Evolutionary conservation across 495 filamentous ascomycete species (phyloP).

Genomic region (Venustampulla echinocandica): DNA sequence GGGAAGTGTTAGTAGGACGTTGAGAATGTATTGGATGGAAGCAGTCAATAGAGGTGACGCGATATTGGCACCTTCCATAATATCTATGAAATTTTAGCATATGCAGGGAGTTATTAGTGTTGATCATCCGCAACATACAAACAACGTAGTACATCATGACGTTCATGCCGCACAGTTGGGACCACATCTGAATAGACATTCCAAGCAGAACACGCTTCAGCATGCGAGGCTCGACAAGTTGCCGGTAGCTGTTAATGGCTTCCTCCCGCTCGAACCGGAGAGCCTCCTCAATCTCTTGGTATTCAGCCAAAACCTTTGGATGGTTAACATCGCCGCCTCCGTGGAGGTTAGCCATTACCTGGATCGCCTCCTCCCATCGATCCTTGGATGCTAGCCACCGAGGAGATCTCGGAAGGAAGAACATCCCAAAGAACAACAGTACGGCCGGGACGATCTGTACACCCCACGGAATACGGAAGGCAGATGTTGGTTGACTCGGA

Average conservation of each 20-base stretch:
- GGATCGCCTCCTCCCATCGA: slow-evolving; percentile 64
- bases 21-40: slow-evolving; percentile 72
- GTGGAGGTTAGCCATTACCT: slow-evolving; percentile 57
- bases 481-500: slow-evolving; percentile 45
- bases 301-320: slow-evolving; percentile 55
- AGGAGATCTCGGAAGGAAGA: slow-evolving; percentile 64
- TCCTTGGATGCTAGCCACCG: slow-evolving; percentile 68
- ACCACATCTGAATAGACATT: slow-evolving; percentile 72
- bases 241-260: slow-evolving; percentile 44
- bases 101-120: slow-evolving; percentile 20
- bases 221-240: slow-evolving; percentile 51
- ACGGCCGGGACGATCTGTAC: slow-evolving; percentile 63
- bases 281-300: slow-evolving; percentile 58
- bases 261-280: slow-evolving; percentile 54
- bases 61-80: slow-evolving; percentile 61
- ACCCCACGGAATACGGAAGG: slow-evolving; percentile 69
- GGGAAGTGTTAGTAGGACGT: slow-evolving; percentile 55
- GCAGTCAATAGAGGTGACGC: slow-evolving; percentile 58
- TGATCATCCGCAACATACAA: slow-evolving; percentile 13
- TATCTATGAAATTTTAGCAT: slow-evolving; percentile 59
- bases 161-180: slow-evolving; percentile 65
- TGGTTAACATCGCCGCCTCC: slow-evolving; percentile 50
- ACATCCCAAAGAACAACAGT: slow-evolving; percentile 56
- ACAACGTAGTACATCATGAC: slow-evolving; percentile 47
- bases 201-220: slow-evolving; percentile 61